Evolutionary conservation across 352 stramenopile species (phyloP), one percentile per base, ranked within the genome.

Genomic region (Nothophytophthora sp.): DNA sequence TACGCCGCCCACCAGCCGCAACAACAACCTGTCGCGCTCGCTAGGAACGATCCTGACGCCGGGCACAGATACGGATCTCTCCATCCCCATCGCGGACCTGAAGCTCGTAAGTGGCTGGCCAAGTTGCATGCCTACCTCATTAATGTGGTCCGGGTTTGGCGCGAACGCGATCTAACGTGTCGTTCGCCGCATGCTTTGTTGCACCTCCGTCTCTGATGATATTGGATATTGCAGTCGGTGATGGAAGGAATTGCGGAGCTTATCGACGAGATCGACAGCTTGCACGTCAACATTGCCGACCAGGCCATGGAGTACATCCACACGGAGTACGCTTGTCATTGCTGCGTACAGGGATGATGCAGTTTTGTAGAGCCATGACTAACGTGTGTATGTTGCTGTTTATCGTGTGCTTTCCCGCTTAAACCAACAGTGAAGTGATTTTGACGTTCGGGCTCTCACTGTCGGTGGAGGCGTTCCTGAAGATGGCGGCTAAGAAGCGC

Each of bases 281-380:
- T 98, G 27, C 88, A 98, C 67, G 93, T 97, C 36, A 98, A 96
- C 48, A 99, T 99, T 63, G 94, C 96, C 37, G 93, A 98, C 42
- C 94, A 99, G 59, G 92, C 92, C 16, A 92, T 92, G 64, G 92
- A 98, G 55, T 97, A 98, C 67, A 98, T 99, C 63, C 96, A 99
- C 73, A 86, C 93, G 18, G 91, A 97, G 84, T 95, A 79, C 55
- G 80, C 77, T 23, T 44, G 33, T 16, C 27, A 44, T 52, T 36
- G 1, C 27, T 22, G 4, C 20, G 18, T 32, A 16, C n/a, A n/a
- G n/a, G n/a, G n/a, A n/a, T n/a, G n/a, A n/a, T n/a, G n/a, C n/a
- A n/a, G n/a, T n/a, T n/a, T n/a, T n/a, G n/a, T n/a, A n/a, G n/a
- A n/a, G n/a, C n/a, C n/a, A n/a, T n/a, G n/a, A n/a, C n/a, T n/a